Percentiles rank a stretch among this genome's conserved stretches.
phyloP scores from a whole-genome alignment of 371 early-diverging fungal species.

The Parasitella parasitica region DNA sequence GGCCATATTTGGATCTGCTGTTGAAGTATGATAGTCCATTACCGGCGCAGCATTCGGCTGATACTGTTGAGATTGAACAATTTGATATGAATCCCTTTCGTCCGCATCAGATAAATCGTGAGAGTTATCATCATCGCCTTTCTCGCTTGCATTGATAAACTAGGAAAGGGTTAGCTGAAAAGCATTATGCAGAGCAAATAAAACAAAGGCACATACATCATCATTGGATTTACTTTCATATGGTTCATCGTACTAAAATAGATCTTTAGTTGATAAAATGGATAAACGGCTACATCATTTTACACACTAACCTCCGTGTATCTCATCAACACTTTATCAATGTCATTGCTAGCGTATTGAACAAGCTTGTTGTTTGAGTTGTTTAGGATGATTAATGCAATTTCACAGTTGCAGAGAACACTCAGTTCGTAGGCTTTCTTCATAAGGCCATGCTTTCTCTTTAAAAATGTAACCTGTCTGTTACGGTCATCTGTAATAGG shows the following conservation, averaged over 20 bases:
- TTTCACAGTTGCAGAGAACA: slow-evolving; percentile 96
- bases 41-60: slow-evolving; percentile 13
- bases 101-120: slow-evolving; percentile 15
- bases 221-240: slow-evolving; percentile 64
- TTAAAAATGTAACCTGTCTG: slow-evolving; percentile 93
- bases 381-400: slow-evolving; percentile 92
- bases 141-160: slow-evolving; percentile 22
- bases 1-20: slow-evolving; percentile 2
- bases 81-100: not conserved
- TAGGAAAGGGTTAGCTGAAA: not conserved
- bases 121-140: slow-evolving; percentile 13
- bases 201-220: slow-evolving; percentile 43
- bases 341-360: slow-evolving; percentile 89
- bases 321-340: slow-evolving; percentile 86
- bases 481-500: slow-evolving; percentile 93
- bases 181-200: not conserved
- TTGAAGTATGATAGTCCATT: not conserved
- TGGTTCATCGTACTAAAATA: slow-evolving; percentile 59
- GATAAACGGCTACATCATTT: not conserved
- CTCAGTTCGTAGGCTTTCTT: slow-evolving; percentile 99
- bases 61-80: slow-evolving; percentile 6
- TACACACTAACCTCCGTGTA: slow-evolving; percentile 80
- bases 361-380: slow-evolving; percentile 86
- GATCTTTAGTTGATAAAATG: not conserved
- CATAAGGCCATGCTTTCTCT: slow-evolving; percentile 97